Base-by-base conservation (phyloP, 2,329 filamentous ascomycete species). In the Torrubiellomyces zombiae region DNA sequence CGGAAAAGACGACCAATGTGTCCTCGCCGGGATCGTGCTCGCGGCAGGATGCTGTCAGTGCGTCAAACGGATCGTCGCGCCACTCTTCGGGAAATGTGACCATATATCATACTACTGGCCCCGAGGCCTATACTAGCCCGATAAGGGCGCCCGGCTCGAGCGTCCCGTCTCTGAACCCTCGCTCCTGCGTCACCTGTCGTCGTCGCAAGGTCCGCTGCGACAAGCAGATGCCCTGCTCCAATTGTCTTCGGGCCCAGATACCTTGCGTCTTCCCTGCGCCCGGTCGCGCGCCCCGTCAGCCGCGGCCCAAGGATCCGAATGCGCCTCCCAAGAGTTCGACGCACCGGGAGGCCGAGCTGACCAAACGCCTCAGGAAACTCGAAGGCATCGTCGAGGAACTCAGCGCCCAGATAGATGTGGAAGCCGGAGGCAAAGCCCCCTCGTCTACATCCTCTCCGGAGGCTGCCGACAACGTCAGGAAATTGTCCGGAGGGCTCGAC, bases 191-290 rank as follows among this genome's bases (percentile, higher is more conserved):
- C 11, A 61, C 56, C 19, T 63, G 58, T 32, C 51, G 58, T 8
- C 54, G 58, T 21, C 56, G 72, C 32, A 76, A 79, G 47, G 77
- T 83, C 27, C 75, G 75, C 40, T 83, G 77, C 58, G 75, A 83
- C 54, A 82, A 82, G 54, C 62, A 67, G 39, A 69, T 79, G 56
- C 74, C 76, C 10, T 83, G 77, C 47, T 69, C 69, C 38, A 82
- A 83, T 45, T 83, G 77, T 45, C 65, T 66, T 20, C 67, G 74
- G 34, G 74, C 73, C 20, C 56, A 72, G 37, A 76, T 76, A 29
- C 66, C 75, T 36, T 83, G 77, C 46, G 55, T 80, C 24, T 83
- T 79, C 42, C 77, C 77, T 2, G 72, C 75, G 3, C 77, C 77
- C 1, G 77, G 76, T 7, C 63, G 77, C 28, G 75, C 76, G 5